A percentile compares a stretch with the other conserved stretches of the same genome.
Evolutionary conservation across 75 land plant species (phyloP).

Genomic region (Sequoia sempervirens): DNA sequence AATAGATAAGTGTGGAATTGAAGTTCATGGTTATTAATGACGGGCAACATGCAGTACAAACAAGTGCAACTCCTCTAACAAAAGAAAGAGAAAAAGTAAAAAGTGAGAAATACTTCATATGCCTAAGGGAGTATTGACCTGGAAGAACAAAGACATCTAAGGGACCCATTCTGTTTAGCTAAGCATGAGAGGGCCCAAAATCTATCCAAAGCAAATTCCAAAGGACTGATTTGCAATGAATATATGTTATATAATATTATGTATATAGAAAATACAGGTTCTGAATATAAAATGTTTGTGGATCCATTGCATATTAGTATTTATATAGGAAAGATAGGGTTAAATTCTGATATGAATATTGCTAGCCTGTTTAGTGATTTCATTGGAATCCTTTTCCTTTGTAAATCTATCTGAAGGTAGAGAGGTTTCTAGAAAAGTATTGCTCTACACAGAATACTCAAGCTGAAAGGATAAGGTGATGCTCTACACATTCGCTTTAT

Average conservation of each 20-base stretch:
- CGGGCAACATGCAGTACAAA: not conserved
- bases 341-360: too few relatives aligned
- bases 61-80: not conserved
- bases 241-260: too few relatives aligned
- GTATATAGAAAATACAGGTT: not conserved
- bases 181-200: too few relatives aligned
- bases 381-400: not conserved
- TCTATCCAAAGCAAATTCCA: not conserved
- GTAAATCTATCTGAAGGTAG: not conserved
- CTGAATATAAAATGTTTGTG: not conserved
- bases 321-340: too few relatives aligned
- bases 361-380: not conserved
- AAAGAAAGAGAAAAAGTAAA: not conserved
- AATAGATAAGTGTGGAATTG: not conserved
- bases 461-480: too few relatives aligned
- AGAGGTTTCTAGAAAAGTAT: not conserved
- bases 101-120: not conserved
- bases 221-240: not conserved
- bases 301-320: too few relatives aligned
- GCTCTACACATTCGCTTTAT: not conserved
- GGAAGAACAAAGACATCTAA: not conserved
- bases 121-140: not conserved
- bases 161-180: not conserved
- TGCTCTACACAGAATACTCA: not conserved
- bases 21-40: not conserved